Conservation (phyloP, 2,329 filamentous ascomycete genomes). For the Aschersonia sp. region DNA sequence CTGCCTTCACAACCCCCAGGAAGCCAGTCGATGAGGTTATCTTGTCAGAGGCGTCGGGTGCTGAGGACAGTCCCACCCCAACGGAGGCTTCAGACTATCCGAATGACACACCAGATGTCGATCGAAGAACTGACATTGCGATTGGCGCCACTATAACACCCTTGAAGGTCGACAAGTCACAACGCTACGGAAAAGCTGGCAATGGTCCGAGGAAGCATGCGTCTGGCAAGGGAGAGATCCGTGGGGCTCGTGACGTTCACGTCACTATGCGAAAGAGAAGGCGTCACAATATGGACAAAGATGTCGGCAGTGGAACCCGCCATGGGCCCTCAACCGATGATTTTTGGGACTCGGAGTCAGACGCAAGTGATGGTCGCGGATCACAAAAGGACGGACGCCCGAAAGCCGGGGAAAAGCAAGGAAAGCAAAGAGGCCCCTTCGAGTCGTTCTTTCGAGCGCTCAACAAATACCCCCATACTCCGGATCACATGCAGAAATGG, state of each 20-base stretch:
- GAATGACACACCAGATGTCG: constrained; percentile 36
- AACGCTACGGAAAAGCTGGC: constrained; percentile 26
- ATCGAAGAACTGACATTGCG: constrained; percentile 26
- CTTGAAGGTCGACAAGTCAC: constrained; percentile 28
- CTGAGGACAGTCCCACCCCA: constrained; percentile 44
- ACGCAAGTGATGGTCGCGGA: constrained; percentile 14
- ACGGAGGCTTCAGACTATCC: constrained; percentile 41
- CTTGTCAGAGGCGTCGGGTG: constrained; percentile 39
- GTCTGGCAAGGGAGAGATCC: constrained; percentile 52
- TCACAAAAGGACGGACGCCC: constrained; percentile 7
- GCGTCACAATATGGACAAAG: constrained; percentile 33
- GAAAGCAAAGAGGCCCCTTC: constrained; percentile 13
- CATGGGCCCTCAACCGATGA: constrained; percentile 27
- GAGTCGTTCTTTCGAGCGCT: constrained; percentile 34
- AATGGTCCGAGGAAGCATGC: constrained; percentile 23
- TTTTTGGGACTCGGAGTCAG: constrained; percentile 34
- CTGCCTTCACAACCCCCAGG: constrained; percentile 49
- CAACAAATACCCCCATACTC: constrained; percentile 42
- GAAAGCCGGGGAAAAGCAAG: constrained; percentile 11
- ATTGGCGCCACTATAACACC: constrained; percentile 31
- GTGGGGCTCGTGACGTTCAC: constrained; percentile 25
- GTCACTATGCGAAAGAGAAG: constrained; percentile 35
- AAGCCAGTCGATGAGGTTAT: constrained; percentile 37
- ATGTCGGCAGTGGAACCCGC: constrained; percentile 34
- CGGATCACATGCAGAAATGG: constrained; percentile 44